A percentile compares a stretch with the other conserved stretches of the same genome.
These are phyloP conservation scores for Cucumis cinereus DNA, from an alignment of 306 rosid genomes.

Conservation along the genomic window DNA sequence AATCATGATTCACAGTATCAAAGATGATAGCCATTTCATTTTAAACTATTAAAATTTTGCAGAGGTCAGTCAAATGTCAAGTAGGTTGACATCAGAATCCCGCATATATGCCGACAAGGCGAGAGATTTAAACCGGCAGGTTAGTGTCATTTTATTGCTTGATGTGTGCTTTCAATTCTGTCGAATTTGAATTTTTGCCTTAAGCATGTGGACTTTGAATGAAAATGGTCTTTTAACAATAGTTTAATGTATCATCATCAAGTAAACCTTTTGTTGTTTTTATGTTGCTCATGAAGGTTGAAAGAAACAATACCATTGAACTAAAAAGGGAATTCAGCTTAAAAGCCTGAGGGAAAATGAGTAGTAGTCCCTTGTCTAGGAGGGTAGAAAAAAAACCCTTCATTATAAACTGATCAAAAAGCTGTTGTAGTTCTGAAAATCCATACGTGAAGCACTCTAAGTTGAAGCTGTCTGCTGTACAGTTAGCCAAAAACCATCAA, in stretches of 20 bases:
- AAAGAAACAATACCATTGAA: background rate
- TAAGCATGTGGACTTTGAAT: background rate
- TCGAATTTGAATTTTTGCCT: background rate
- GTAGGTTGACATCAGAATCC: slow-evolving; percentile 87
- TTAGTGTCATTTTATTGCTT: slow-evolving; percentile 18
- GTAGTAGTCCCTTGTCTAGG: background rate
- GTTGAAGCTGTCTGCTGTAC: background rate
- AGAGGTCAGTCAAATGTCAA: slow-evolving; percentile 99
- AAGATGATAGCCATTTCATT: background rate
- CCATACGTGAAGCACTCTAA: background rate
- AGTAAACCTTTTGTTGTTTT: background rate
- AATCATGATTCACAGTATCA: background rate
- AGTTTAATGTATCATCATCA: background rate
- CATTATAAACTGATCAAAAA: background rate
- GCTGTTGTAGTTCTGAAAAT: background rate
- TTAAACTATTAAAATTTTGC: slow-evolving; percentile 23
- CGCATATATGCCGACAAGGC: slow-evolving; percentile 93
- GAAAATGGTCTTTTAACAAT: background rate
- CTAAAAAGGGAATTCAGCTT: background rate
- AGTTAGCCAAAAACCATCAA: background rate
- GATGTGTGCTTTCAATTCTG: background rate
- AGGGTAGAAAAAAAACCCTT: background rate
- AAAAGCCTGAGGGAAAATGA: background rate
- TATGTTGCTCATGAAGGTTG: background rate
- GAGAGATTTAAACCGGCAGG: slow-evolving; percentile 86